These are phyloP conservation scores for Triangularia setosa DNA, from an alignment of 2,329 filamentous ascomycete species.

Conservation along the genomic window DNA sequence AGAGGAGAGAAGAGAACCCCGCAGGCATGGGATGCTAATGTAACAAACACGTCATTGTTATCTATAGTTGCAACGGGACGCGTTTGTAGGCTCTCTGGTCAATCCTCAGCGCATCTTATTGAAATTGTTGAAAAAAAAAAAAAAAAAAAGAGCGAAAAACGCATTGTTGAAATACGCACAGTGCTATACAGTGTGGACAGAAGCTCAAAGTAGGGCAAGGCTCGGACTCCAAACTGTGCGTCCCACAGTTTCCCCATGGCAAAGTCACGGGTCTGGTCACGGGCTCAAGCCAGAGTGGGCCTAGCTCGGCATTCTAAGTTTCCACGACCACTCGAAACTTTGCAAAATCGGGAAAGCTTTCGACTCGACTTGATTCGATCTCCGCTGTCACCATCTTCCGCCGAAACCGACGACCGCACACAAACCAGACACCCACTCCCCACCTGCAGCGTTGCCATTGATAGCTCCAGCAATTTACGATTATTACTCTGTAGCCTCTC, in stretches of 20 bases:
- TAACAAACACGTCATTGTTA: constrained; percentile 12
- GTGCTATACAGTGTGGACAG: constrained; percentile 6
- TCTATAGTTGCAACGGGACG: neutral
- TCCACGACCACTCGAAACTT: constrained; percentile 28
- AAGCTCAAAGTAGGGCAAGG: neutral
- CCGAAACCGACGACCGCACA: constrained; percentile 12
- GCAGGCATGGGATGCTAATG: too few relatives aligned
- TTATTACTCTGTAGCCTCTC: neutral
- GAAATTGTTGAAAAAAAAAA: neutral
- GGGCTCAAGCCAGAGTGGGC: constrained; percentile 15
- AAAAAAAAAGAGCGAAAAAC: neutral
- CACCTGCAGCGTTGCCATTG: constrained; percentile 14
- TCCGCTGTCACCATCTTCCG: constrained; percentile 12
- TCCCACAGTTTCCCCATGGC: neutral
- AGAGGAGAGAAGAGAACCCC: neutral
- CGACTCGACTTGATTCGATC: constrained; percentile 7
- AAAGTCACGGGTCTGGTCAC: constrained; percentile 23
- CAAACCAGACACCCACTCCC: neutral
- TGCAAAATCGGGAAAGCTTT: constrained; percentile 23
- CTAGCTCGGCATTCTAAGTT: constrained; percentile 24
- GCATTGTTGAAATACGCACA: constrained; percentile 17
- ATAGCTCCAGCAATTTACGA: neutral
- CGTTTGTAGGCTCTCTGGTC: neutral
- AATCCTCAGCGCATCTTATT: too few relatives aligned
- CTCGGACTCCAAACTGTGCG: constrained; percentile 8